Evolutionary conservation across 495 filamentous ascomycete species (phyloP).

Genomic region (Xylaria longipes): DNA sequence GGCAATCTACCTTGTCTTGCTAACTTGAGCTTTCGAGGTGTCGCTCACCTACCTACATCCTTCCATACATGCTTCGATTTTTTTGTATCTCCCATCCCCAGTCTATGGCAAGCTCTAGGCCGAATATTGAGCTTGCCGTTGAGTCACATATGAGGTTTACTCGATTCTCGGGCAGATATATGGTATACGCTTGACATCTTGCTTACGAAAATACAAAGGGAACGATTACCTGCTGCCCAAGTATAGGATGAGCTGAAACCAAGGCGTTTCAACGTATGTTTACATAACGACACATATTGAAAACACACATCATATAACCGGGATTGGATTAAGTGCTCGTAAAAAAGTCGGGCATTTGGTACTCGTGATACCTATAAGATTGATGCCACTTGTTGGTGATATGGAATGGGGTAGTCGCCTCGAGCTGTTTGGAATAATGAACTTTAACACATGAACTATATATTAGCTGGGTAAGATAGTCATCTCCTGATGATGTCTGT

Average conservation of each 20-base stretch:
- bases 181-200: not conserved
- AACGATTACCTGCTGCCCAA: too few relatives aligned
- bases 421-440: not conserved
- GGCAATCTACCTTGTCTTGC: not conserved
- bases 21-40: not conserved
- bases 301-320: too few relatives aligned
- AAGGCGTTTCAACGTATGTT: too few relatives aligned
- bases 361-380: too few relatives aligned
- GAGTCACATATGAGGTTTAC: not conserved
- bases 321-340: too few relatives aligned
- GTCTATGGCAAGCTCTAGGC: not conserved
- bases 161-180: not conserved
- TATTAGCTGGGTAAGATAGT: not conserved
- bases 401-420: not conserved
- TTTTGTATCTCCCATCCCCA: not conserved
- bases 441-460: not conserved
- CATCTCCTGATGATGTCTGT: not conserved
- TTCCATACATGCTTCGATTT: not conserved
- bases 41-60: not conserved
- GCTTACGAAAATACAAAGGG: too few relatives aligned
- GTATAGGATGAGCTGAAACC: too few relatives aligned
- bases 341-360: too few relatives aligned
- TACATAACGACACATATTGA: too few relatives aligned
- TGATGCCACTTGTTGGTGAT: too few relatives aligned
- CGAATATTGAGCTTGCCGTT: not conserved